Evolutionary conservation across 1,284 basidiomycete genomes (phyloP).

Genomic region (Coriolopsis trogii): DNA sequence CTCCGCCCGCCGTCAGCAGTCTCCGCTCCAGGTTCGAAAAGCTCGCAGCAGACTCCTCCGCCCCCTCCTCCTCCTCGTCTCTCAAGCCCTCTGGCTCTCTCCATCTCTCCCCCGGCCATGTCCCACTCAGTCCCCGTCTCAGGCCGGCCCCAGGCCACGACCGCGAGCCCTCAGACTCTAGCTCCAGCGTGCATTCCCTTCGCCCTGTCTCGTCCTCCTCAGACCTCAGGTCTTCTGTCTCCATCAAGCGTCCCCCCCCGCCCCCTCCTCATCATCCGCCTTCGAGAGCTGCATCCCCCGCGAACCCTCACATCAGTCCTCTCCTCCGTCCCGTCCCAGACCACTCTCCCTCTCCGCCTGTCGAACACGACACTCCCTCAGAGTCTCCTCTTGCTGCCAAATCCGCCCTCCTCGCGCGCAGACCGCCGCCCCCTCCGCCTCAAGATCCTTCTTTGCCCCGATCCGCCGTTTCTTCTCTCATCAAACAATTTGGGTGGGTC

Average conservation of each 20-base stretch:
- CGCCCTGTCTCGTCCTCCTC: constrained; percentile 54
- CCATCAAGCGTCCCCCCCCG: constrained; percentile 57
- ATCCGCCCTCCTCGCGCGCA: constrained; percentile 28
- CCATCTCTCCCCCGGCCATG: constrained; percentile 29
- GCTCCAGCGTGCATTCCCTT: constrained; percentile 32
- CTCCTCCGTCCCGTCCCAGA: constrained; percentile 47
- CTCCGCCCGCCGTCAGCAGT: constrained; percentile 64
- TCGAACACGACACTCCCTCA: constrained; percentile 12
- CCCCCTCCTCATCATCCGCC: constrained; percentile 51
- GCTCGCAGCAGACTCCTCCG: constrained; percentile 41
- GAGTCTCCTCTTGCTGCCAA: constrained; percentile 27
- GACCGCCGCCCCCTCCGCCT: constrained; percentile 29
- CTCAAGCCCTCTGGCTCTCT: constrained; percentile 23
- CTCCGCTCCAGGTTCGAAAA: constrained; percentile 71
- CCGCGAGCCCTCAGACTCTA: constrained; percentile 20
- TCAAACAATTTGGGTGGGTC: constrained; percentile 57
- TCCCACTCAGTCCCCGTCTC: constrained; percentile 41
- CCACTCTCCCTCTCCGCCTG: constrained; percentile 30
- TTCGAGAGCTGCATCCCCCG: constrained; percentile 44
- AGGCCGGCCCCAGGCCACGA: constrained; percentile 37
- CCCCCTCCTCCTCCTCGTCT: constrained; percentile 13
- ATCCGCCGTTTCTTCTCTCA: constrained; percentile 45
- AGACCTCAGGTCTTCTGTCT: constrained; percentile 48
- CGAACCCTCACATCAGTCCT: constrained; percentile 45
- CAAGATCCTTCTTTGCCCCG: constrained; percentile 18